Base-by-base conservation (phyloP, 768 basidiomycete genomes). In the Collybia sp. region DNA sequence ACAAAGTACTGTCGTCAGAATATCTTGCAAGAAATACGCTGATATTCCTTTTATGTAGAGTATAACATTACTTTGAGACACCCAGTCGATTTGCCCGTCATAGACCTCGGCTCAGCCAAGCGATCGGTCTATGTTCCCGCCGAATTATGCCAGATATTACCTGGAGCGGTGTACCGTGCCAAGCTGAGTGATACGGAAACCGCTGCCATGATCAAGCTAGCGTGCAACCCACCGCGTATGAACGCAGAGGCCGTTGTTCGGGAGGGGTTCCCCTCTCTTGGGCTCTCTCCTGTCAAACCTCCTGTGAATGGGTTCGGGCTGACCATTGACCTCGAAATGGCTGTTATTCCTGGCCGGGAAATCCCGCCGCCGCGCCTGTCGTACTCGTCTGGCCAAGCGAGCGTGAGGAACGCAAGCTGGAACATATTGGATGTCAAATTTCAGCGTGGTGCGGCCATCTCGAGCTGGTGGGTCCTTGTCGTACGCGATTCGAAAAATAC, bases 381-480 rank as follows among this genome's bases (percentile, higher is more conserved):
- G 2, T 92, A 92, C 56, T 67, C 62, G 32, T 62, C 53, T 3
- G 80, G 78, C 1, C 60, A 55, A 17, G 58, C 68, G 2, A 71
- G 63, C 12, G 73, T 80, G 5, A 64, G 55, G 31, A 77, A 83
- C 30, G 90, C 82, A 0, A 75, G 77, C 33, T 92, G 89, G 89
- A 91, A 91, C 51, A 82, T 90, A 43, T 59, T 84, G 30, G 71
- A 83, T 17, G 82, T 85, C 44, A 79, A 81, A 55, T 89, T 92
- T 55, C 79, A 82, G 31, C 58, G 54, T 0, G 79, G 79, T 0
- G 83, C 71, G 0, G 53, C 46, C 1, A 69, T 88, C n/a, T 33
- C 60, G 8, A 71, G 69, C 32, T 90, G 86, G 84, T 82, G 80
- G 64, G 78, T 89, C 9, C 57, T 92, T 1, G 73, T 83, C 6